Evolutionary conservation across 768 basidiomycete species (phyloP).

Genomic region (Mycena venus): DNA sequence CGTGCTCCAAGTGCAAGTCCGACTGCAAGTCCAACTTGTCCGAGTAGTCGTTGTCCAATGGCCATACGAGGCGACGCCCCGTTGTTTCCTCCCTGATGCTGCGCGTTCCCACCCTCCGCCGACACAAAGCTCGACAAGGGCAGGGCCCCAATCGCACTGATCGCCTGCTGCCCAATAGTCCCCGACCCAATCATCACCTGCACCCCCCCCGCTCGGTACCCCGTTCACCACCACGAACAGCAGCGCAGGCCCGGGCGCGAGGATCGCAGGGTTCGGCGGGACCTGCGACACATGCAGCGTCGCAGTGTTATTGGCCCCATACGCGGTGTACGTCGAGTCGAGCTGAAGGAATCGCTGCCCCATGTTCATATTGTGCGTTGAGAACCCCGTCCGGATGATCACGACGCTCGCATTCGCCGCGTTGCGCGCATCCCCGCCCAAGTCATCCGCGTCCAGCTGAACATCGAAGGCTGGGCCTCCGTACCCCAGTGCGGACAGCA

Average conservation of each 20-base stretch:
- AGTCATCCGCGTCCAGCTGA: conserved; percentile 64
- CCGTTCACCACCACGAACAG: conserved; percentile 86
- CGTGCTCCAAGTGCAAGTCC: conserved; percentile 13
- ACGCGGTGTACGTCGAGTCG: conserved; percentile 70
- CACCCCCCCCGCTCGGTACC: conserved; percentile 79
- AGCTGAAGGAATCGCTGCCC: conserved; percentile 83
- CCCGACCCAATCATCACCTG: conserved; percentile 87
- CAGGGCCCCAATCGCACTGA: conserved; percentile 51
- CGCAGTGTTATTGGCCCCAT: conserved; percentile 62
- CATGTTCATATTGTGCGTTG: conserved; percentile 87
- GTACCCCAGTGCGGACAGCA: conserved; percentile 71
- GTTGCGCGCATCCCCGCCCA: conserved; percentile 65
- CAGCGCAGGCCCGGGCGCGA: conserved; percentile 78
- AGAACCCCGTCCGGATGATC: conserved; percentile 78
- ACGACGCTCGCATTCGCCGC: conserved; percentile 66
- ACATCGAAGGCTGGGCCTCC: conserved; percentile 85
- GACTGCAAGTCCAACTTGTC: conserved; percentile 3
- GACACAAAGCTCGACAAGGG: conserved; percentile 43
- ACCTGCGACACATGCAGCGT: conserved; percentile 79
- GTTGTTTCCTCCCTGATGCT: neutral
- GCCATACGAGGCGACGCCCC: neutral
- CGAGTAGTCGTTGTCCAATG: neutral
- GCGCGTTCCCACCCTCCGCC: neutral
- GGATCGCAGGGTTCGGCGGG: conserved; percentile 81
- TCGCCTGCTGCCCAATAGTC: conserved; percentile 68